Evolutionary conservation across 2,329 filamentous ascomycete species (phyloP).

Genomic region (Phaeomoniella chlamydospora): DNA sequence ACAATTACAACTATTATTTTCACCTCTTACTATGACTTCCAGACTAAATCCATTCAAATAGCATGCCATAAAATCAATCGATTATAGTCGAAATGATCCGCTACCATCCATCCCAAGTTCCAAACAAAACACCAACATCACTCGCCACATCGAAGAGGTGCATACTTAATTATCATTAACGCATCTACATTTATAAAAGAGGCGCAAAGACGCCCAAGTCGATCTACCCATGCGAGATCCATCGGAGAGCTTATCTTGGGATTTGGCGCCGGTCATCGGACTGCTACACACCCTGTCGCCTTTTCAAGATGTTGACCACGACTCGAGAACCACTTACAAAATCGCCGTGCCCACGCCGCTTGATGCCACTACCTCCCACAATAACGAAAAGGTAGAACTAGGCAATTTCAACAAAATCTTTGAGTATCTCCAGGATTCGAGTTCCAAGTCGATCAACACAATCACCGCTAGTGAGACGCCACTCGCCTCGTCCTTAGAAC

Average conservation of each 20-base stretch:
- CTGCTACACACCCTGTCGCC: constrained; percentile 19
- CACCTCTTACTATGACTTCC: too few relatives aligned
- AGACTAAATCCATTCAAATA: too few relatives aligned
- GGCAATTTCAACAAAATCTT: constrained; percentile 1
- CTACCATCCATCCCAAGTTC: too few relatives aligned
- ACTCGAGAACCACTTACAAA: not conserved
- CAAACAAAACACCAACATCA: too few relatives aligned
- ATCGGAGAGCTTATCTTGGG: constrained; percentile 18
- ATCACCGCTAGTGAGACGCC: not conserved
- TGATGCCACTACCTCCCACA: constrained; percentile 1
- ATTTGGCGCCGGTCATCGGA: constrained; percentile 28
- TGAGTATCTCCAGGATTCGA: not conserved
- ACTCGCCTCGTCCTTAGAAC: constrained; percentile 1
- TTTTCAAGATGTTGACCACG: not conserved
- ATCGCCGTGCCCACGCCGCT: not conserved
- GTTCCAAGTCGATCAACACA: constrained; percentile 1
- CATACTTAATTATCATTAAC: too few relatives aligned
- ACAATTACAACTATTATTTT: too few relatives aligned
- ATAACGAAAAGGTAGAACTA: constrained; percentile 4
- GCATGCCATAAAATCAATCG: too few relatives aligned
- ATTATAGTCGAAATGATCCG: too few relatives aligned
- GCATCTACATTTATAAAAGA: too few relatives aligned
- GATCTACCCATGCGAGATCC: constrained; percentile 6
- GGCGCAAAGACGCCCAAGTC: too few relatives aligned
- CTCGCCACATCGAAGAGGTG: too few relatives aligned